Evolutionary conservation across 306 rosid species (phyloP), one percentile per base, ranked within the genome.

Genomic region (Inga laurina): DNA sequence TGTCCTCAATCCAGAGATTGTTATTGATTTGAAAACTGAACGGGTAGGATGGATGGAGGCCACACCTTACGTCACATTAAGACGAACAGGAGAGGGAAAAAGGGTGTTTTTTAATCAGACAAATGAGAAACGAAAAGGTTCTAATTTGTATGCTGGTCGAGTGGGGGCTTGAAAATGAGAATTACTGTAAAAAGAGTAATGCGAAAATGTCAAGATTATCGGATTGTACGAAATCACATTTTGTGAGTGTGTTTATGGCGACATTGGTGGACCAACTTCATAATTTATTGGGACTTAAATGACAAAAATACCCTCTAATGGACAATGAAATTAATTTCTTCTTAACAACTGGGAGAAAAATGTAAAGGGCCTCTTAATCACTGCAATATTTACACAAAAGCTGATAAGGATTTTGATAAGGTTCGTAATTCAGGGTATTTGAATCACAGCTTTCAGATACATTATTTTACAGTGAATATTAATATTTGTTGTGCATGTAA

Each of bases 41-140:
- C 30, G 82, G 83, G 68, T 41, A 0, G 8, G 85, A 85, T 88
- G 59, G 61, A 8, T 8, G 34, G 66, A 57, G 57, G 46, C n/a
- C 9, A 0, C 7, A 7, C 7, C 59, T 10, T 24, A 14, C 39
- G 76, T 45, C 76, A 45, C 35, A 24, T 13, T 7, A 9, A 46
- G 57, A 71, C 35, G 18, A 27, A 27, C 27, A 10, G 2, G 34
- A 4, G 18, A 71, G 75, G 6, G 37, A 13, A 22, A 43, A 71
- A 41, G 5, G 43, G 66, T 80, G 14, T 59, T 59, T 59, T 59
- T 21, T 21, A 7, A 7, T 57, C 7, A 5, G 56, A 9, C 14
- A 49, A 49, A 49, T 49, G 56, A 15, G 56, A 49, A 49, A 15
- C 43, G 8, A 46, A 14, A 49, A 49, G 51, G 51, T 12, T 46